A percentile compares a stretch with the other conserved stretches of the same genome.
Conservation (phyloP, 768 basidiomycete genomes). For the Panaeolus cyanescens region DNA sequence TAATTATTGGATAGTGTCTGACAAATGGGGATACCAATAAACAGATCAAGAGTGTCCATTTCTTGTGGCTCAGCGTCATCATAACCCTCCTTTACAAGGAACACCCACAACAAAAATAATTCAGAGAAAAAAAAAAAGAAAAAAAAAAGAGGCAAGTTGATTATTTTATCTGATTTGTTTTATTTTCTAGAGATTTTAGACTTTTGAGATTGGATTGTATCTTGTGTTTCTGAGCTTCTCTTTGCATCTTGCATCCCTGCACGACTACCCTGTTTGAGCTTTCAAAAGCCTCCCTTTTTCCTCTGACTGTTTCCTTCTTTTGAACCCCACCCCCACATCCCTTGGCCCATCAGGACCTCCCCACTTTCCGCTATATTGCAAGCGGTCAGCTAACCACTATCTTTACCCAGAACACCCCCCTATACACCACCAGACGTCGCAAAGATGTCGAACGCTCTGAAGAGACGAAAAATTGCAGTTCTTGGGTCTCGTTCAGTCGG, state of each 20-base stretch:
- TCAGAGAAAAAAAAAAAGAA: background rate
- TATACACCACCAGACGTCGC: background rate
- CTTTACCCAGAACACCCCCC: background rate
- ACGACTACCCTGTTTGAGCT: background rate
- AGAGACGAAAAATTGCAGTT: constrained; percentile 88
- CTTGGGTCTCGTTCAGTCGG: constrained; percentile 91
- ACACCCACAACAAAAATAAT: background rate
- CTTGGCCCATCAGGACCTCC: background rate
- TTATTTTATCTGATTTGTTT: background rate
- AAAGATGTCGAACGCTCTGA: constrained; percentile 41
- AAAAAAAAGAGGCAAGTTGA: background rate
- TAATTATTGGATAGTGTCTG: background rate
- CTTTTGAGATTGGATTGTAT: background rate
- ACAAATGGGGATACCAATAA: constrained; percentile 2
- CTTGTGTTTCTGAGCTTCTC: background rate
- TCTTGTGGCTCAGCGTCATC: background rate
- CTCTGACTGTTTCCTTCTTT: background rate
- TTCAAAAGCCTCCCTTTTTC: background rate
- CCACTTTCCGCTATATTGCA: background rate
- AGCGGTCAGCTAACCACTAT: background rate
- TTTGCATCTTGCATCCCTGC: background rate
- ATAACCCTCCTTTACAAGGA: background rate
- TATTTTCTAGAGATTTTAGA: background rate
- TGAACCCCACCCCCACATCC: constrained; percentile 10
- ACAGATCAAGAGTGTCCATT: background rate